Percentiles rank a stretch among this genome's conserved stretches.
Evolutionary conservation across 2,329 filamentous ascomycete species (phyloP).

Genomic region (Penicillium fuscoglaucum): DNA sequence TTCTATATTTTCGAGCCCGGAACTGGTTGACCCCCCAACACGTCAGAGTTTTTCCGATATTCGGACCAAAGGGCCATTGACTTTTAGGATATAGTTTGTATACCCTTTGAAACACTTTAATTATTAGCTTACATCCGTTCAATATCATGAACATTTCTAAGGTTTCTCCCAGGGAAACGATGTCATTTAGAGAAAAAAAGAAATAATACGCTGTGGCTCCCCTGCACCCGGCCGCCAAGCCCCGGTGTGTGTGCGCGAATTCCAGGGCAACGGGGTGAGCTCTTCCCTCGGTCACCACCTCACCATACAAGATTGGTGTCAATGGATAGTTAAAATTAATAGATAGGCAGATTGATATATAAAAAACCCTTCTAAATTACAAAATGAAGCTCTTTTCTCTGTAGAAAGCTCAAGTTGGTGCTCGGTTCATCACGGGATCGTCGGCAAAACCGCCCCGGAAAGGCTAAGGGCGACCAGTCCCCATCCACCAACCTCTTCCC

Average conservation of each 20-base stretch:
- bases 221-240: conserved; percentile 28
- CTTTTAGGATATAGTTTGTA: neutral
- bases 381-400: neutral
- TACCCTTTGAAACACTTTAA: neutral
- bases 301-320: conserved; percentile 3
- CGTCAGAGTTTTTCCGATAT: conserved; percentile 29
- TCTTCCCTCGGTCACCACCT: conserved; percentile 9
- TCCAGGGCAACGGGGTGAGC: conserved; percentile 19
- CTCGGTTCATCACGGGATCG: conserved; percentile 46
- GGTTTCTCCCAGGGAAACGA: neutral
- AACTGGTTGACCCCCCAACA: conserved; percentile 13
- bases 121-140: neutral
- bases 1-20: neutral
- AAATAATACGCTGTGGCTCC: conserved; percentile 6
- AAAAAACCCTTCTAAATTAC: neutral
- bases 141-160: neutral
- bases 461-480: conserved; percentile 39
- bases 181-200: neutral
- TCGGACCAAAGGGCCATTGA: conserved; percentile 14
- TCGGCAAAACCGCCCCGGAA: conserved; percentile 47
- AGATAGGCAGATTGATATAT: neutral
- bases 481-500: conserved; percentile 37
- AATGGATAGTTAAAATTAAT: neutral
- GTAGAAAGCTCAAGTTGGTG: conserved; percentile 9
- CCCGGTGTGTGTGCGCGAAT: conserved; percentile 24